Base-by-base conservation (phyloP, 768 basidiomycete genomes). In the Mycena polygramma region DNA sequence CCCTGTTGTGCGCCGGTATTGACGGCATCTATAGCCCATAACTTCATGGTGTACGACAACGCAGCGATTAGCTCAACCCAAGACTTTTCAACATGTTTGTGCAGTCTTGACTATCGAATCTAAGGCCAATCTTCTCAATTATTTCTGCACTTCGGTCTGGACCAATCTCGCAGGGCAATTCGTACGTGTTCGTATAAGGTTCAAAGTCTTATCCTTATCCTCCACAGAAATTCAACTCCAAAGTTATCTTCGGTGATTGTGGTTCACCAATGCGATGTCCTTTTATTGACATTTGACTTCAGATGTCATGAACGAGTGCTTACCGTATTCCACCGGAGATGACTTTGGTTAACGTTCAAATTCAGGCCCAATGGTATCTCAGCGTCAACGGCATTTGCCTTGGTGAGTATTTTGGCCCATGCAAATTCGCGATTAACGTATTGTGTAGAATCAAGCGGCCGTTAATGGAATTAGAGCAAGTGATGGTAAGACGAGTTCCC, bases 381-480 rank as follows among this genome's bases (percentile, higher is more conserved):
- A 66, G 89, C 89, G 8, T 71, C 78, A 20, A 81, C 81, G 35
- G 89, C 88, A 35, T 86, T 86, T 76, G 73, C 82, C 54, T 78
- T 90, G 62, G 88, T 88, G 75, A 24, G 81, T 66, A 30, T 49
- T 41, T 8, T 53, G 35, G 22, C 14, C 30, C 6, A 6, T 30
- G 30, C 30, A 20, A 15, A n/a, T 24, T 0, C 7, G 4, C 24
- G 9, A 19, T 36, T 61, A 14, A 65, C 76, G 48, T n/a, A 22
- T 51, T n/a, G 4, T 10, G 20, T 52, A 85, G 89, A 86, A 86
- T 77, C 91, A 92, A 85, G 88, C 88, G 49, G 90, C 88, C 9
- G 81, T 93, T 68, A 89, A 90, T 75, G 90, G 88, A 70, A 90
- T 93, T 73, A 85, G 91, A 73, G 78, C 87, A 13, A 82, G 81